phyloP scores from a whole-genome alignment of 495 filamentous ascomycete species.

The Geopyxis carbonaria region DNA sequence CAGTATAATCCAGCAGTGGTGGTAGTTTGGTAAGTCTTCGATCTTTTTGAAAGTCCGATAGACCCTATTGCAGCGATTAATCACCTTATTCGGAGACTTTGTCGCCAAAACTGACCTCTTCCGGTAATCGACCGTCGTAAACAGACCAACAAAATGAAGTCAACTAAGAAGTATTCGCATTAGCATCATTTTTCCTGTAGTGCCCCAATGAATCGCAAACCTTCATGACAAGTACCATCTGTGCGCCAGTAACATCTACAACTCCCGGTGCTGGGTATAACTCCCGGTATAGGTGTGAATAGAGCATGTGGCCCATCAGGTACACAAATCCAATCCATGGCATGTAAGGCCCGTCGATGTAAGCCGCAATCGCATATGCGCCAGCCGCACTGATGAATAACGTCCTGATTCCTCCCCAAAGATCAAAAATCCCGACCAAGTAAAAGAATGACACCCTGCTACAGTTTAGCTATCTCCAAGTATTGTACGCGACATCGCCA shows the following conservation, averaged over 20 bases:
- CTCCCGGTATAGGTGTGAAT: conserved; percentile 73
- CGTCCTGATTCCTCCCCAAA: conserved; percentile 75
- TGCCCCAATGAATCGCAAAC: conserved; percentile 24
- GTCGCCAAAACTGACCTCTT: conserved; percentile 29
- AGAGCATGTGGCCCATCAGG: conserved; percentile 86
- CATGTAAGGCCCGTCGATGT: conserved; percentile 84
- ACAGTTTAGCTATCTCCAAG: conserved; percentile 3
- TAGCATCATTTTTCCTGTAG: conserved; percentile 6
- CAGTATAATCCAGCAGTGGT: conserved; percentile 56
- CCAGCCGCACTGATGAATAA: conserved; percentile 60
- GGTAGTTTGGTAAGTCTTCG: conserved; percentile 60
- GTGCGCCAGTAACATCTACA: conserved; percentile 85
- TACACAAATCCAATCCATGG: conserved; percentile 94
- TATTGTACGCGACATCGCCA: not conserved
- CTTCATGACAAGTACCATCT: conserved; percentile 99
- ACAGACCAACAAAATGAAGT: conserved; percentile 95
- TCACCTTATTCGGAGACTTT: not conserved
- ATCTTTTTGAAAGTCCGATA: conserved; percentile 75
- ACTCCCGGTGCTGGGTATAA: conserved; percentile 41
- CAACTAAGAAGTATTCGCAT: conserved; percentile 31
- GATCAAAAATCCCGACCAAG: conserved; percentile 80
- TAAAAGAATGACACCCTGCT: conserved; percentile 65
- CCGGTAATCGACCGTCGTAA: conserved; percentile 66
- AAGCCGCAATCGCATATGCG: conserved; percentile 68
- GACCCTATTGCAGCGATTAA: conserved; percentile 28